Evolutionary conservation across 805 yeast species (phyloP).

Genomic region (Wickerhamiella dianesei): DNA sequence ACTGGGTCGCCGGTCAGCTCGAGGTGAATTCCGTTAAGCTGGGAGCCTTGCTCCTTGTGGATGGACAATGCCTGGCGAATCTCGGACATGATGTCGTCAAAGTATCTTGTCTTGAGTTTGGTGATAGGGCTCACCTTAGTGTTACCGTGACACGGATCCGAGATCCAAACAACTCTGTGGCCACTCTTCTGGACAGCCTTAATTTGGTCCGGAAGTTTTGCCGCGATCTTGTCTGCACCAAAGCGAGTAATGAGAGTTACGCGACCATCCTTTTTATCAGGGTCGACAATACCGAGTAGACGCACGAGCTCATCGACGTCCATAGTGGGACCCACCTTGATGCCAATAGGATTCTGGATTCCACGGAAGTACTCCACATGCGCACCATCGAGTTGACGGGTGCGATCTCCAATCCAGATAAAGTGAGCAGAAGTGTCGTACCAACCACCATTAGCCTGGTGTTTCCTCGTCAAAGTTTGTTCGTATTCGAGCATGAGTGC

Average conservation of each 20-base stretch:
- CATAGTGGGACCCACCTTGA: constrained; percentile 34
- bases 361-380: constrained; percentile 35
- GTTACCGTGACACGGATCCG: constrained; percentile 35
- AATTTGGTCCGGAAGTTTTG: constrained; percentile 29
- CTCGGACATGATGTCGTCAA: constrained; percentile 31
- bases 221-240: constrained; percentile 27
- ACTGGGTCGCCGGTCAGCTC: constrained; percentile 34
- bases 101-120: constrained; percentile 30
- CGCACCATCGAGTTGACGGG: constrained; percentile 33
- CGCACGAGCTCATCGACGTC: constrained; percentile 26
- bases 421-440: constrained; percentile 33
- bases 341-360: constrained; percentile 30
- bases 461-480: constrained; percentile 28
- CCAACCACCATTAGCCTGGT: constrained; percentile 22
- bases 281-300: constrained; percentile 29
- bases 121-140: constrained; percentile 29
- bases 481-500: constrained; percentile 31
- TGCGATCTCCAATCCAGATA: constrained; percentile 34
- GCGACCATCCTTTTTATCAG: constrained; percentile 27
- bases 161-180: constrained; percentile 33
- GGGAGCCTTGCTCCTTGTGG: constrained; percentile 24
- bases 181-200: constrained; percentile 27
- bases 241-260: constrained; percentile 32
- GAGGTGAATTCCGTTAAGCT: constrained; percentile 30
- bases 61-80: constrained; percentile 26